These are phyloP conservation scores for Cryphonectria nitschkei DNA, from an alignment of 2,329 filamentous ascomycete species.

Conservation along the genomic window DNA sequence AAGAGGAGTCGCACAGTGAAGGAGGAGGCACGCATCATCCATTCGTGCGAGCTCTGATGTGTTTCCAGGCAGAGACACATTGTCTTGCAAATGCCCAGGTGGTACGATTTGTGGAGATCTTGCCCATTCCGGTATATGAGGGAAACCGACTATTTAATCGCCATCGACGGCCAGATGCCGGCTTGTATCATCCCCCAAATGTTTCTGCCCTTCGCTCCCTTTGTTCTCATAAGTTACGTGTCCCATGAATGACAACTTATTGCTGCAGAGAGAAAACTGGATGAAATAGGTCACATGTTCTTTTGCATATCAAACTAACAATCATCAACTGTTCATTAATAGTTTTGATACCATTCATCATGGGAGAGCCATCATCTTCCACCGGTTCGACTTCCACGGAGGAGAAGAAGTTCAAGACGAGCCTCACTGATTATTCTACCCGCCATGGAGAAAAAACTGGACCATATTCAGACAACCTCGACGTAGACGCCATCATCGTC, in stretches of 20 bases:
- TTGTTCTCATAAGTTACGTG: neutral
- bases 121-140: neutral
- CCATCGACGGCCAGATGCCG: neutral
- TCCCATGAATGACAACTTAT: neutral
- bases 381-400: neutral
- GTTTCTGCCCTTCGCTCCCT: neutral
- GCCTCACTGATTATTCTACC: slow-evolving; percentile 44
- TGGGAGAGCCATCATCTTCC: slow-evolving; percentile 29
- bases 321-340: neutral
- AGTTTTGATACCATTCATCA: slow-evolving; percentile 24
- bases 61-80: neutral
- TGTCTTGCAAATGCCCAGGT: neutral
- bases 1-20: neutral
- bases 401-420: slow-evolving; percentile 46
- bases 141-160: neutral
- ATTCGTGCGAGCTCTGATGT: neutral
- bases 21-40: neutral
- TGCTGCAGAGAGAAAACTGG: no score
- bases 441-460: slow-evolving; percentile 39
- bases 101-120: neutral
- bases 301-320: neutral
- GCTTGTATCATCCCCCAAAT: neutral
- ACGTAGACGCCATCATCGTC: slow-evolving; percentile 49
- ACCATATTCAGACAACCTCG: slow-evolving; percentile 47
- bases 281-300: neutral